Base-by-base conservation (phyloP, 495 filamentous ascomycete genomes). In the Letharia lupina region DNA sequence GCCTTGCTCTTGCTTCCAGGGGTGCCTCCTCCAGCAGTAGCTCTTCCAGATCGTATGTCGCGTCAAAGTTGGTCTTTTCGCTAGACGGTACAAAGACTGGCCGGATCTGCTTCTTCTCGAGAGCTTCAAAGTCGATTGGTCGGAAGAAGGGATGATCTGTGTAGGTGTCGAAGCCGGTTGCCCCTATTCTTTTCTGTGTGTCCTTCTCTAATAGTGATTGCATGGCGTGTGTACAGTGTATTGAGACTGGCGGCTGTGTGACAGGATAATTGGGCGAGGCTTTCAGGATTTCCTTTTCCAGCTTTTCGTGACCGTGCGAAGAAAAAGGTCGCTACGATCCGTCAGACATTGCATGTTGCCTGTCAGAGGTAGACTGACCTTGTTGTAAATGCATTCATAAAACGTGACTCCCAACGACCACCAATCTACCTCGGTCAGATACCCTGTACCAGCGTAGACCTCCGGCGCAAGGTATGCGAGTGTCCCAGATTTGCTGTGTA, bases 341-440 rank as follows among this genome's bases (percentile, higher is more conserved):
- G 69, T 82, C 70, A 82, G 77, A 64, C 44, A 44, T 23, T 57
- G 0, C 13, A 39, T 61, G 23, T 44, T 28, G 47, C n/a, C 1
- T 28, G 5, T 47, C 47, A 37, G 11, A 37, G 15, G 31, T 10
- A 18, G 16, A 59, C 83, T 61, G 78, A 93, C 93, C 87, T 95
- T 98, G 77, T 94, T 97, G 78, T 97, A 98, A 59, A 98, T 96
- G 82, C 94, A 97, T 77, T 98, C 94, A 76, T 96, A 98, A 75
- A 98, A 96, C 4, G 93, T 85, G 57, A 98, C 94, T 42, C 94
- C 94, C 35, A 98, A 74, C 18, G 93, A 96, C 94, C 94, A 98
- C 94, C 94, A 98, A 76, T 98, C 94, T 16, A 95, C 92, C 71
- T 94, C 90, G 33, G 82, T 84, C 63, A 85, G 83, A 71, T 98